phyloP scores from a whole-genome alignment of 306 rosid species.

The Lablab purpureus region DNA sequence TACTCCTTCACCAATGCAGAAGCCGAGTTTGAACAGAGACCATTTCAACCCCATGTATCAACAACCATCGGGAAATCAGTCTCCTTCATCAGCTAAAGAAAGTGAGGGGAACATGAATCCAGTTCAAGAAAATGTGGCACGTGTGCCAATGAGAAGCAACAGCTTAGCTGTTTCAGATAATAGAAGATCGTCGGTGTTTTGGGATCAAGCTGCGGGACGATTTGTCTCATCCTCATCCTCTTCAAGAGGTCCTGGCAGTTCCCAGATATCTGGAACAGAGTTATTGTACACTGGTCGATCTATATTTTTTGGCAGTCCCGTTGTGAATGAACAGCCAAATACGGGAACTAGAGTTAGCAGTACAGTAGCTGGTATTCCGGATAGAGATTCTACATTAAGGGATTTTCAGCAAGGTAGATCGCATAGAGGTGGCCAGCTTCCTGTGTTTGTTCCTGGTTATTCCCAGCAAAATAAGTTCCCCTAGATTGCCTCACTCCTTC shows the following conservation, averaged over 20 bases:
- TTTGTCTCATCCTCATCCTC: conserved; percentile 70
- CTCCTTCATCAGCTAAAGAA: conserved; percentile 58
- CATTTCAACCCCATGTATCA: conserved; percentile 75
- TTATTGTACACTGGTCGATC: conserved; percentile 71
- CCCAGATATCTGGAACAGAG: conserved; percentile 68
- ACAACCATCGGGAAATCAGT: conserved; percentile 61
- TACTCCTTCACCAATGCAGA: conserved; percentile 60
- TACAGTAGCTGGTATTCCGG: conserved; percentile 48
- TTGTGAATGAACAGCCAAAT: conserved; percentile 61
- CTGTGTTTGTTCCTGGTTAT: conserved; percentile 77
- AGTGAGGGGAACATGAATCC: conserved; percentile 55
- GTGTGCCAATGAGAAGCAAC: conserved; percentile 54
- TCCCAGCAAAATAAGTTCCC: conserved; percentile 63
- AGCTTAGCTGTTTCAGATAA: conserved; percentile 51
- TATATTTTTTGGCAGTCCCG: conserved; percentile 82
- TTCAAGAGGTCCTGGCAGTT: conserved; percentile 55
- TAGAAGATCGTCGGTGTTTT: conserved; percentile 63
- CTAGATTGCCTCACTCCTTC: conserved; percentile 34
- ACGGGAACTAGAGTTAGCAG: conserved; percentile 57
- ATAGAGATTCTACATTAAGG: conserved; percentile 55
- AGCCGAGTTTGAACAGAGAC: conserved; percentile 55
- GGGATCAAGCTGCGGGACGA: conserved; percentile 91
- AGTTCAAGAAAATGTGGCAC: conserved; percentile 46
- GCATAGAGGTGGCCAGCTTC: conserved; percentile 73
- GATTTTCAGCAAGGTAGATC: conserved; percentile 70